Conservation (phyloP, 441 rosid genomes). For the Bruguiera hainesii region DNA sequence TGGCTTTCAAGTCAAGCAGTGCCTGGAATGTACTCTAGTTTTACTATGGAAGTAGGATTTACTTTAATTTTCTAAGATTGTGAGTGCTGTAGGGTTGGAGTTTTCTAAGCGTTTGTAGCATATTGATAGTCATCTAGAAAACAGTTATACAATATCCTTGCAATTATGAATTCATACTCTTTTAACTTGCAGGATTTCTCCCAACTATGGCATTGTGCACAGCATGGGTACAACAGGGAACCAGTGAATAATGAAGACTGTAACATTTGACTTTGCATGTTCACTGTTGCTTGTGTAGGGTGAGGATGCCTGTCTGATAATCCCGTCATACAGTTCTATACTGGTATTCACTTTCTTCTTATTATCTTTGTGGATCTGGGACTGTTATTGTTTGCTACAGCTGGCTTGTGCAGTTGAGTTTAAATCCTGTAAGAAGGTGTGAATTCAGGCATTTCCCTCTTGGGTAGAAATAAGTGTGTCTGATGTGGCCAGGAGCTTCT, state of each 20-base stretch:
- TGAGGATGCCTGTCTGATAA: not conserved
- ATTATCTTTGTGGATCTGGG: too few relatives aligned
- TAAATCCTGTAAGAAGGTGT: too few relatives aligned
- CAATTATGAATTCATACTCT: not conserved
- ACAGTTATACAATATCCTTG: not conserved
- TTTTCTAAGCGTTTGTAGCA: not conserved
- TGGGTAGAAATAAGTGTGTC: not conserved
- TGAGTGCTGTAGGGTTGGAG: not conserved
- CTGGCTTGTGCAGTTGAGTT: too few relatives aligned
- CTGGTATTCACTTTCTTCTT: too few relatives aligned
- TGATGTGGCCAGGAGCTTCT: not conserved
- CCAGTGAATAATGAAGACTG: not conserved
- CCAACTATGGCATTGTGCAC: not conserved
- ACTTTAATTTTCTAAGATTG: not conserved
- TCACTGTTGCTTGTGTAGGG: not conserved
- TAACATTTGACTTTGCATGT: not conserved
- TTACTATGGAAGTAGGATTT: not conserved
- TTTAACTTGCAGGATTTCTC: not conserved
- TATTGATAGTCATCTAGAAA: not conserved
- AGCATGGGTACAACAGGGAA: not conserved
- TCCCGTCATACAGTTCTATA: not conserved
- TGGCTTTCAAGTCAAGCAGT: not conserved
- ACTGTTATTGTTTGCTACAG: too few relatives aligned
- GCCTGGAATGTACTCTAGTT: not conserved
- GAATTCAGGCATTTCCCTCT: not conserved